These are phyloP conservation scores for Xylaria acuta DNA, from an alignment of 495 filamentous ascomycete genomes.

Conservation along the genomic window DNA sequence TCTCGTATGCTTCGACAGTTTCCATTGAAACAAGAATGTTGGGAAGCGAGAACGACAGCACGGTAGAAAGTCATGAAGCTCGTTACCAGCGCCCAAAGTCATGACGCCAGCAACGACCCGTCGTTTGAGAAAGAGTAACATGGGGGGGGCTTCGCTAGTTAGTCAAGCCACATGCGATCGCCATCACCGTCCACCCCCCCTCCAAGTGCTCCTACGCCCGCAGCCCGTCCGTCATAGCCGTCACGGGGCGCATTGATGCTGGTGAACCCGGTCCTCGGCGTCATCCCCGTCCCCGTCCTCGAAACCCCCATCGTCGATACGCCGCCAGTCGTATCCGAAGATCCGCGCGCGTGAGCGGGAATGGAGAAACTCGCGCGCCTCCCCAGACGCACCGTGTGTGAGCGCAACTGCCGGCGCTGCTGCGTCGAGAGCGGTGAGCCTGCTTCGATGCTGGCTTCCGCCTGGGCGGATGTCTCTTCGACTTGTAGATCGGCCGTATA, in stretches of 20 bases:
- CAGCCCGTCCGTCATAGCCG: not conserved
- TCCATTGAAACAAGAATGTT: not conserved
- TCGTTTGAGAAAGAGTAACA: not conserved
- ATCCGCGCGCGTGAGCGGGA: slow-evolving; percentile 4
- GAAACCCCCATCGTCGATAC: not conserved
- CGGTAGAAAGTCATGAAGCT: not conserved
- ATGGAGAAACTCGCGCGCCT: not conserved
- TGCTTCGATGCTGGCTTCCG: slow-evolving; percentile 13
- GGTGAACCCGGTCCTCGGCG: slow-evolving; percentile 3
- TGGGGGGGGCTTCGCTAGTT: not conserved
- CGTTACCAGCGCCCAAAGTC: not conserved
- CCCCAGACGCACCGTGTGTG: slow-evolving; percentile 3
- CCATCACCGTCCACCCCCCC: not conserved
- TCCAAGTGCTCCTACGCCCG: not conserved
- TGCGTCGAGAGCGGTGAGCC: slow-evolving; percentile 4
- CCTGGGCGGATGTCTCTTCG: not conserved
- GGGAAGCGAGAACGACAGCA: not conserved
- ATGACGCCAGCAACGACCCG: too few relatives aligned
- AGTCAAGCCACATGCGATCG: slow-evolving; percentile 1
- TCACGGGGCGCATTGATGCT: not conserved
- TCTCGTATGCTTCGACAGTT: not conserved
- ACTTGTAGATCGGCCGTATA: slow-evolving; percentile 10
- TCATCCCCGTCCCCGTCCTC: not conserved
- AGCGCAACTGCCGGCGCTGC: slow-evolving; percentile 15
- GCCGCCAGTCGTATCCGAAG: slow-evolving; percentile 1